Conservation (phyloP, 495 filamentous ascomycete species). For the Stereocaulon alpinum region DNA sequence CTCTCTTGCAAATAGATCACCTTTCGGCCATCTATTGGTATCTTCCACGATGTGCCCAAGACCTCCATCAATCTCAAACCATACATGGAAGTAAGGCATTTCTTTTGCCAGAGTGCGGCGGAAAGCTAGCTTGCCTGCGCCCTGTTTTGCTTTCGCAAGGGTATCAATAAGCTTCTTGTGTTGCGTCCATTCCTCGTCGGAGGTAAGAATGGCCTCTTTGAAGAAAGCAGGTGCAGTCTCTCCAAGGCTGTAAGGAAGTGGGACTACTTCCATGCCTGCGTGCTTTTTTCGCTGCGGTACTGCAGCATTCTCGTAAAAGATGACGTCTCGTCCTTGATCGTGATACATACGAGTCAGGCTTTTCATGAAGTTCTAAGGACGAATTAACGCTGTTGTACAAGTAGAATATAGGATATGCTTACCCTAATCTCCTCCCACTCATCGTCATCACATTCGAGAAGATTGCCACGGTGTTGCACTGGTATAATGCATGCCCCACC, state of each 20-base stretch:
- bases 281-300: constrained; percentile 67
- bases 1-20: constrained; percentile 89
- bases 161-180: constrained; percentile 93
- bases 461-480: constrained; percentile 77
- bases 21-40: constrained; percentile 73
- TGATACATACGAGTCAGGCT: constrained; percentile 86
- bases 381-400: background rate
- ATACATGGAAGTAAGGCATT: constrained; percentile 98
- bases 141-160: constrained; percentile 53
- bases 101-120: constrained; percentile 77
- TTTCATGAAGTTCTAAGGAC: constrained; percentile 83
- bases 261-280: constrained; percentile 76
- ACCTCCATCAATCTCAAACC: constrained; percentile 88
- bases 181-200: constrained; percentile 90
- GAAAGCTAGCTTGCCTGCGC: constrained; percentile 74
- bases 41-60: constrained; percentile 91
- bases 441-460: constrained; percentile 95
- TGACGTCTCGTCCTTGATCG: constrained; percentile 76
- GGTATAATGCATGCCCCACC: constrained; percentile 83
- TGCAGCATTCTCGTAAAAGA: constrained; percentile 97
- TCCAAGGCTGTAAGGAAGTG: constrained; percentile 76
- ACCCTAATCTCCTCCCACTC: constrained; percentile 95
- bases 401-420: background rate
- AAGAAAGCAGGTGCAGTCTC: constrained; percentile 92
- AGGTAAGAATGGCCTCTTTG: constrained; percentile 78